Evolutionary conservation across 2,329 filamentous ascomycete genomes (phyloP).

Genomic region (Colletotrichum sp.): DNA sequence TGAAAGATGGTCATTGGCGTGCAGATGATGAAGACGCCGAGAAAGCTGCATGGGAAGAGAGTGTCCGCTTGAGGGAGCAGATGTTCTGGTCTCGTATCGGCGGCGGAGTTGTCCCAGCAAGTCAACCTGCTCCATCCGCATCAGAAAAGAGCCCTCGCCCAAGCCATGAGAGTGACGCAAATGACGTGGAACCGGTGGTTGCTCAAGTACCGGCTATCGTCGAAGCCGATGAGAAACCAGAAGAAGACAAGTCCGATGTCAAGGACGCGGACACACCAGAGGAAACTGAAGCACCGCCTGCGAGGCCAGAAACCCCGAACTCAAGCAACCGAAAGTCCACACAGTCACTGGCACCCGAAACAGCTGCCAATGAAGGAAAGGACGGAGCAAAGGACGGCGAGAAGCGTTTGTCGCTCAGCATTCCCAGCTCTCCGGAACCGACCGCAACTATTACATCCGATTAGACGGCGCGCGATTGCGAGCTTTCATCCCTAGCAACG

Average conservation of each 20-base stretch:
- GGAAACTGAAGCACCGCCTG: not conserved
- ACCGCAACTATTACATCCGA: not conserved
- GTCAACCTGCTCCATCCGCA: conserved; percentile 28
- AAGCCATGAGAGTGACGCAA: conserved; percentile 18
- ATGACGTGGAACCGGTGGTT: not conserved
- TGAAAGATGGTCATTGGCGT: conserved; percentile 91
- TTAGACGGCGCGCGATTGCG: not conserved
- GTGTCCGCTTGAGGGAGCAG: conserved; percentile 84
- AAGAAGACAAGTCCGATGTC: not conserved
- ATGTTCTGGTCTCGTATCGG: conserved; percentile 98
- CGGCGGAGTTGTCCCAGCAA: conserved; percentile 81
- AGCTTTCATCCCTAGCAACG: not conserved
- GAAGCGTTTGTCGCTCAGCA: conserved; percentile 1
- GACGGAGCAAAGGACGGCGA: not conserved
- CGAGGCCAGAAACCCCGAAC: conserved; percentile 4
- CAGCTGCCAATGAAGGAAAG: not conserved
- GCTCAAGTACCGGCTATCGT: not conserved
- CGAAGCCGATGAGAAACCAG: not conserved
- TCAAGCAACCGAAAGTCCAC: not conserved
- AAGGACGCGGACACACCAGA: not conserved
- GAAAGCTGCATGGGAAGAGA: conserved; percentile 92
- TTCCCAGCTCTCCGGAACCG: not conserved
- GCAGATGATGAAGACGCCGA: conserved; percentile 84
- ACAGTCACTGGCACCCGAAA: not conserved
- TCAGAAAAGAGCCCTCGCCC: conserved; percentile 18